phyloP scores from a whole-genome alignment of 1,284 basidiomycete species.

The Neolentinus lepideus region DNA sequence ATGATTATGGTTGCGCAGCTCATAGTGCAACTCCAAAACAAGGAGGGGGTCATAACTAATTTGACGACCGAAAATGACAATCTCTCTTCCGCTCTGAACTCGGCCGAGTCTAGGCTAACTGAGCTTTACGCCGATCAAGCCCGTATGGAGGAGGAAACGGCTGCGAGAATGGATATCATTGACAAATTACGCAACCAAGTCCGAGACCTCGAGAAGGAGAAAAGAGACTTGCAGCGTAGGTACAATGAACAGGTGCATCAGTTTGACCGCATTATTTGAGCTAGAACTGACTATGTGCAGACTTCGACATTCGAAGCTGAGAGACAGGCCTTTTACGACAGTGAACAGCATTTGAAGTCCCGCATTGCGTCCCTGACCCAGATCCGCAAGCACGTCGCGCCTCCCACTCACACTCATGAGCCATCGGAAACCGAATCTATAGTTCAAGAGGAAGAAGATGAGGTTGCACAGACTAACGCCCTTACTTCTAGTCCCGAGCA shows the following conservation, averaged over 20 bases:
- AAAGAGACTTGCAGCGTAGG: slow-evolving; percentile 65
- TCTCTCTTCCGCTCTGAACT: slow-evolving; percentile 52
- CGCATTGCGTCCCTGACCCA: slow-evolving; percentile 74
- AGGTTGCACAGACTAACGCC: slow-evolving; percentile 22
- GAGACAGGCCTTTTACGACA: slow-evolving; percentile 80
- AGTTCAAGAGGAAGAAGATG: slow-evolving; percentile 30
- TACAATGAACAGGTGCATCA: slow-evolving; percentile 76
- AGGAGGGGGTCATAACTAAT: slow-evolving; percentile 57
- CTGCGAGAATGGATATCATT: slow-evolving; percentile 67
- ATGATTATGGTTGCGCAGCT: slow-evolving; percentile 37
- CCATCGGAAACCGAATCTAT: slow-evolving; percentile 32
- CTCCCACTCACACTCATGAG: slow-evolving; percentile 6
- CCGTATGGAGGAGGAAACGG: slow-evolving; percentile 70
- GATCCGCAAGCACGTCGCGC: slow-evolving; percentile 41
- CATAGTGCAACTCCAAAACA: slow-evolving; percentile 67
- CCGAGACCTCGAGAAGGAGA: slow-evolving; percentile 77
- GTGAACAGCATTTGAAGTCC: slow-evolving; percentile 81
- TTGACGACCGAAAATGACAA: slow-evolving; percentile 58
- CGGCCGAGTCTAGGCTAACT: slow-evolving; percentile 60
- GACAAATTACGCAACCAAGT: slow-evolving; percentile 73
- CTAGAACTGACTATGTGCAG: slow-evolving; percentile 26
- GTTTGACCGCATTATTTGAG: slow-evolving; percentile 7
- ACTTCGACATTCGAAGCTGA: slow-evolving; percentile 77
- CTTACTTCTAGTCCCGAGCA: slow-evolving; percentile 15
- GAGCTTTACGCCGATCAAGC: slow-evolving; percentile 76